Base-by-base conservation (phyloP, 2,329 filamentous ascomycete species). In the Chaetothyriales sp. region DNA sequence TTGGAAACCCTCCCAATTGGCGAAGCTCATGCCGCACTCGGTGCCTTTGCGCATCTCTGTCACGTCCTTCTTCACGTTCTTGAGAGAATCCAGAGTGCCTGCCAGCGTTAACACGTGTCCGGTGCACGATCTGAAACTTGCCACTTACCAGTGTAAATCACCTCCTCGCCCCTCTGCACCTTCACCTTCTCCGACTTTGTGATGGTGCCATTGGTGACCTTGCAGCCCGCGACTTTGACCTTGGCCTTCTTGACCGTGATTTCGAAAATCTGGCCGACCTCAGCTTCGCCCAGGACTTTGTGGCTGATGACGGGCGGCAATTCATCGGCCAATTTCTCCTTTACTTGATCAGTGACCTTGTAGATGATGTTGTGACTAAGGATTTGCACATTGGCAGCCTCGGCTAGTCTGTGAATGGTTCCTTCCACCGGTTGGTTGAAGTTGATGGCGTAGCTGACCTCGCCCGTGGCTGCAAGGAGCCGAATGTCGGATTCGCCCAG, bases 11-110 rank as follows among this genome's bases (percentile, higher is more conserved):
- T 83, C 74, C 80, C 87, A 98, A 28, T 74, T 76, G 2, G 83
- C 80, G 61, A 98, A 90, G 49, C 79, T 81, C 58, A 98, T 82
- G 58, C 92, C 92, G 61, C 92, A 98, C 68, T 98, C 92, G n/a
- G 77, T 79, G 52, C 88, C 89, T 69, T 94, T 96, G 61, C 80
- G 81, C 80, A 94, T 92, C 63, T 95, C 86, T 45, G 73, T 72
- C 26, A 92, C 85, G 57, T 95, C 86, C 65, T 93, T 93, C 75
- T 96, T 95, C 65, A 84, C 80, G 62, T 93, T 85, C 70, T 92
- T 95, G 52, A 98, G 78, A 1, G 86, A 86, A 18, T 79, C 76
- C 44, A 96, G 78, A 48, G 75, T 76, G 57, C 89, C 90, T 95
- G 51, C 5, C 10, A 15, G 18, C 5, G 28, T 42, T 42, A 22